A percentile compares a stretch with the other conserved stretches of the same genome.
Evolutionary conservation across 208 protist species (phyloP).

Genomic region (Crithidia mellificae): DNA sequence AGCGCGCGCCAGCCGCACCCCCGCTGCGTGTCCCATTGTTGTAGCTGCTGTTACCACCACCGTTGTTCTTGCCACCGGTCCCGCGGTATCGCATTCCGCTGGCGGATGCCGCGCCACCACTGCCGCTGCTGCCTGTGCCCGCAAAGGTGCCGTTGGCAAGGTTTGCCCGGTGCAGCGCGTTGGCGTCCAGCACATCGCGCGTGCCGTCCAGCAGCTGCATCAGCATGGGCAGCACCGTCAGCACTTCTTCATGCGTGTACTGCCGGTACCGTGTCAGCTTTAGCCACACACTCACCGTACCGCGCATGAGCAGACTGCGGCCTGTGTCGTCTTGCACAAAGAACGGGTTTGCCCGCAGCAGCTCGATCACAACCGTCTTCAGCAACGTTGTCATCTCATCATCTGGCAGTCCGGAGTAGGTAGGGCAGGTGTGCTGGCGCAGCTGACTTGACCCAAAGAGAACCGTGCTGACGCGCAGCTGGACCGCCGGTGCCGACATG

Average conservation of each 20-base stretch:
- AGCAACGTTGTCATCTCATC: conserved; percentile 49
- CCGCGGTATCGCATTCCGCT: neutral
- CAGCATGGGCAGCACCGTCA: conserved; percentile 52
- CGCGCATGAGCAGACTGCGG: conserved; percentile 52
- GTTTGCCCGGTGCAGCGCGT: neutral
- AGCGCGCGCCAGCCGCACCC: neutral
- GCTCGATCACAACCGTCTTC: conserved; percentile 45
- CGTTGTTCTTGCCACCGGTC: conserved; percentile 1
- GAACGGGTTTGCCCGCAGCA: conserved; percentile 67
- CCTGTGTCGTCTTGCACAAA: conserved; percentile 58
- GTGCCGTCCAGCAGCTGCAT: conserved; percentile 58
- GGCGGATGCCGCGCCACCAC: neutral
- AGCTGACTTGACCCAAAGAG: conserved; percentile 73
- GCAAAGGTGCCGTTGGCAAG: neutral
- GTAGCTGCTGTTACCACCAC: too few relatives aligned
- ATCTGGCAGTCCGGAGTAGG: conserved; percentile 50
- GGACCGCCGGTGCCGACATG: conserved; percentile 45
- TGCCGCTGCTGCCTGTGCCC: neutral
- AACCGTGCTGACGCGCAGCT: conserved; percentile 66
- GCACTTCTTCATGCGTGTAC: conserved; percentile 51
- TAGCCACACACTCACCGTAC: conserved; percentile 48
- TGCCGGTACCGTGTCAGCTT: conserved; percentile 54
- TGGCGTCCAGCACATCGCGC: conserved; percentile 39
- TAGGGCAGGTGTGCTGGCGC: conserved; percentile 25
- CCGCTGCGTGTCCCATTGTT: too few relatives aligned